Evolutionary conservation across 164 flowering plant species (phyloP).

Genomic region (Aristolochia fimbriata): DNA sequence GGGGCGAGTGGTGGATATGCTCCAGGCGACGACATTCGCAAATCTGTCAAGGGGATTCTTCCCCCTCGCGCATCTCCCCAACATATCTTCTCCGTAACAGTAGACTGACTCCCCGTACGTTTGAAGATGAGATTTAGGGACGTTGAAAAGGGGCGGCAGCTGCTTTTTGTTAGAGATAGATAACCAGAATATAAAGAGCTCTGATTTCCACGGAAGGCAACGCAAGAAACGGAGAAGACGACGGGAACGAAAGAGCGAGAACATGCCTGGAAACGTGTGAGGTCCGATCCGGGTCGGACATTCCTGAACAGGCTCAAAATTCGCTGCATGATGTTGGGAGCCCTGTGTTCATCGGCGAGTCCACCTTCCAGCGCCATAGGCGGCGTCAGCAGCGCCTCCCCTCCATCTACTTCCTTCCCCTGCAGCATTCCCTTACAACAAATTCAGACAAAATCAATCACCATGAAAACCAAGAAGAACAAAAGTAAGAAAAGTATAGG

Average conservation of each 20-base stretch:
- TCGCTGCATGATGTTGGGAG: slow-evolving; percentile 47
- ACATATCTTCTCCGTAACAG: slow-evolving; percentile 32
- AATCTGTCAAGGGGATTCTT: slow-evolving; percentile 43
- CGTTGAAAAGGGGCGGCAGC: slow-evolving; percentile 72
- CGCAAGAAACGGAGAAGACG: background rate
- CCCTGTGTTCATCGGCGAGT: slow-evolving; percentile 25
- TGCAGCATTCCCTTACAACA: background rate
- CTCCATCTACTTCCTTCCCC: slow-evolving; percentile 11
- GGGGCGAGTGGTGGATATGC: slow-evolving; percentile 60
- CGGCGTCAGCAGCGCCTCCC: slow-evolving; percentile 37
- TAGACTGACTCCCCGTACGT: slow-evolving; percentile 70
- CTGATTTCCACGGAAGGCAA: background rate
- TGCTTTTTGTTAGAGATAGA: too few species aligned
- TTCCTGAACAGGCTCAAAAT: slow-evolving; percentile 45
- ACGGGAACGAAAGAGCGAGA: background rate
- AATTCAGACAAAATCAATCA: too few species aligned
- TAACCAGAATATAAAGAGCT: too few species aligned
- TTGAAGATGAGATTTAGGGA: slow-evolving; percentile 88
- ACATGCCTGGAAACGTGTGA: slow-evolving; percentile 54
- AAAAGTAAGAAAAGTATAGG: too few species aligned
- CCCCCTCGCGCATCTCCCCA: slow-evolving; percentile 37
- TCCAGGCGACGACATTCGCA: slow-evolving; percentile 64
- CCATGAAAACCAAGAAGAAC: too few species aligned
- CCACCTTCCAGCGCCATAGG: slow-evolving; percentile 39
- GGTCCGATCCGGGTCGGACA: slow-evolving; percentile 73